Base-by-base conservation (phyloP, 2,329 filamentous ascomycete species). In the Simplicillium sp. region DNA sequence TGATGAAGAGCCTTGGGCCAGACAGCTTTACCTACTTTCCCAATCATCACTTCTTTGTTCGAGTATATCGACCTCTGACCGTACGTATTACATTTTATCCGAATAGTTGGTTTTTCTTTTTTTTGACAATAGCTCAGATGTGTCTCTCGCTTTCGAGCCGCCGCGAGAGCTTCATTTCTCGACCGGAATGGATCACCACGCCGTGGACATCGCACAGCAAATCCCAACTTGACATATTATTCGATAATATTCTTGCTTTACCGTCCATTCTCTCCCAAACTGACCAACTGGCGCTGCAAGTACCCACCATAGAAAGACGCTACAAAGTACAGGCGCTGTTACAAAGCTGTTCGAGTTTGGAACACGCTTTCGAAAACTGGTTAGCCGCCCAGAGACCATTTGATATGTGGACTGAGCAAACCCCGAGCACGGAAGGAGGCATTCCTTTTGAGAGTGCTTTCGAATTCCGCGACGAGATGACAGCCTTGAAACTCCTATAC, bases 11-110 rank as follows among this genome's bases (percentile, higher is more conserved):
- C 17, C 53, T 61, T 14, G 72, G 73, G 0, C 69, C 75, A 1
- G 55, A 57, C 3, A 54, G 58, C 34, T 77, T 75, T 45, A 60
- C 60, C 31, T 55, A 55, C 0, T 78, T 78, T 40, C 75, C 75
- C 2, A 62, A 68, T 11, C 75, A 78, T 43, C 73, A 78, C 49
- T 77, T 74, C 51, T 78, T 77, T 42, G 66, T 67, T 17, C 65
- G 73, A 11, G 63, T 77, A 5, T 77, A 71, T 47, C 67, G 75
- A 17, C 71, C 68, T 12, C 65, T 60, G 37, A 69, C 68, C 36
- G 73, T 76, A 59, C 60, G 72, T 61, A 7, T 33, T 7, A 2
- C 18, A 11, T 20, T 13, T 11, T 37, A 9, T 14, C 29, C 12
- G 16, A 12, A 20, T 7, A 14, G 28, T 11, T n/a, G n/a, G n/a